Evolutionary conservation across 139 green algal genomes (phyloP).

Genomic region (Picochlorum sp.): DNA sequence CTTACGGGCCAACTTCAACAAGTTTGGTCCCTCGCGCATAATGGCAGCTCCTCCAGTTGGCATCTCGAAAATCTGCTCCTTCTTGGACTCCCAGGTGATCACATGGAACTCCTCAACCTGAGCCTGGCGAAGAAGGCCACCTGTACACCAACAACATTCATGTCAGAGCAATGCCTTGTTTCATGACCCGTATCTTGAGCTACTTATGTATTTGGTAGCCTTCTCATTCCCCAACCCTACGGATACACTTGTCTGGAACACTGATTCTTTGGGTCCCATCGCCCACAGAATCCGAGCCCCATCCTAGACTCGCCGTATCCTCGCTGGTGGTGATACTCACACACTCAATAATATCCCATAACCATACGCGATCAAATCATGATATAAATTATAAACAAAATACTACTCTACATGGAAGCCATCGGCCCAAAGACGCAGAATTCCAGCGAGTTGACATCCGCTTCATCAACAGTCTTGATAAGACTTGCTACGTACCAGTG

Average conservation of each 20-base stretch:
- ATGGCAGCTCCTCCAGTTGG: constrained; percentile 96
- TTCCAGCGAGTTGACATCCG: too few relatives aligned
- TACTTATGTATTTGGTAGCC: too few relatives aligned
- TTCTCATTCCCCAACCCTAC: too few relatives aligned
- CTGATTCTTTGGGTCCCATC: too few relatives aligned
- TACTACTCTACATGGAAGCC: neutral
- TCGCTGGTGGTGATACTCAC: too few relatives aligned
- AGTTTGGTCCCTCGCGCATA: constrained; percentile 96
- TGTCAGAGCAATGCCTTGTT: too few relatives aligned
- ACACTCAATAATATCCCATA: too few relatives aligned
- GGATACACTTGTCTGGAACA: too few relatives aligned
- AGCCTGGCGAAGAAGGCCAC: constrained; percentile 92
- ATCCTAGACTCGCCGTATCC: too few relatives aligned
- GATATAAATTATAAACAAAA: neutral
- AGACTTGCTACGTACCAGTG: constrained; percentile 52
- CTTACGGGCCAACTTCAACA: constrained; percentile 98
- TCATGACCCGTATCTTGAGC: too few relatives aligned
- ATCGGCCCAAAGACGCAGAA: neutral
- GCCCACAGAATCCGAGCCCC: too few relatives aligned
- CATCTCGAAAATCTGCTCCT: constrained; percentile 99
- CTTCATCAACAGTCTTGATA: too few relatives aligned
- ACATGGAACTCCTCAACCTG: constrained; percentile 96
- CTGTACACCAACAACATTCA: constrained; percentile 8
- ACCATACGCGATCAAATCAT: neutral
- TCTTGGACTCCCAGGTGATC: constrained; percentile 91